These are phyloP conservation scores for Schoenoplectus tabernaemontani DNA, from an alignment of 202 grass and related monocot genomes.

Conservation along the genomic window DNA sequence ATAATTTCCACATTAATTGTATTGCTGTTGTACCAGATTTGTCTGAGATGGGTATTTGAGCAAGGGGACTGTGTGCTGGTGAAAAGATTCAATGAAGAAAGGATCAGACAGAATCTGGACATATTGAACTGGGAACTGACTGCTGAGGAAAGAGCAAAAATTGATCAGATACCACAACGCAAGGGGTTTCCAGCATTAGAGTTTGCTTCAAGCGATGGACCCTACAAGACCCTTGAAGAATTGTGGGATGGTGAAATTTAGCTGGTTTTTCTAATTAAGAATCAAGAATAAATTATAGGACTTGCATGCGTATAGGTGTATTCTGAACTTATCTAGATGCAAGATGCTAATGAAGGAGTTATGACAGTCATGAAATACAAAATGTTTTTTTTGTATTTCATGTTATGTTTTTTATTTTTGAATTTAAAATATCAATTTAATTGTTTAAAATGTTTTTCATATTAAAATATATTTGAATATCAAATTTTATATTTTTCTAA, in stretches of 20 bases:
- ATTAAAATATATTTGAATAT: too few species aligned
- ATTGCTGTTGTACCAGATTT: conserved; percentile 32
- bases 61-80: conserved; percentile 60
- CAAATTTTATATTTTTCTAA: too few species aligned
- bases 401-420: too few species aligned
- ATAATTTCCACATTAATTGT: neutral
- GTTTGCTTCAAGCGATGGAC: conserved; percentile 36
- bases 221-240: conserved; percentile 45
- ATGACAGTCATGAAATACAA: too few species aligned
- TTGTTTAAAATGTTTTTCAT: too few species aligned
- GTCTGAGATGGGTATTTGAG: conserved; percentile 67
- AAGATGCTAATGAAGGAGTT: neutral
- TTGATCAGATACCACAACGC: conserved; percentile 40
- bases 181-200: conserved; percentile 31
- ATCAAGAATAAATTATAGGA: neutral
- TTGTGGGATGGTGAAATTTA: conserved; percentile 67
- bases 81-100: conserved; percentile 54
- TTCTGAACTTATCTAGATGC: neutral
- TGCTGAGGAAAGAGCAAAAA: conserved; percentile 33
- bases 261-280: neutral
- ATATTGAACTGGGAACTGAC: conserved; percentile 51
- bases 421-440: too few species aligned
- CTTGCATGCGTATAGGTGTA: neutral
- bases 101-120: conserved; percentile 54
- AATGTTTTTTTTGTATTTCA: too few species aligned